Base-by-base conservation (phyloP, 164 flowering plant species). In the Vitis rupestris region DNA sequence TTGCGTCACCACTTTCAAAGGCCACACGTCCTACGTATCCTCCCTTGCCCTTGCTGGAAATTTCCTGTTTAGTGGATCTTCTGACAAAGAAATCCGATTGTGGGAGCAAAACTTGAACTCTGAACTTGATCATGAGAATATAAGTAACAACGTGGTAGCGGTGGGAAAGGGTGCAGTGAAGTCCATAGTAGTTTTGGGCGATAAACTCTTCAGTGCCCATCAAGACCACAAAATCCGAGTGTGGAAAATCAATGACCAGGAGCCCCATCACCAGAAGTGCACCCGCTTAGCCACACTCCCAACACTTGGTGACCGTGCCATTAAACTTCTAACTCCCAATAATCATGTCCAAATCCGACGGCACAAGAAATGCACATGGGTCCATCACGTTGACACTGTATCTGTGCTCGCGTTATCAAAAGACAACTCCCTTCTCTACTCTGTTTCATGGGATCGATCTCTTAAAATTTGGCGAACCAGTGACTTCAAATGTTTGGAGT, bases 401-500 rank as follows among this genome's bases (percentile, higher is more conserved):
- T 91, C 99, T 2, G 93, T 84, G 2, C 83, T 94, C 0, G 94
- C 90, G 59, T 15, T 91, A 13, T 83, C 97, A 10, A 59, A 16
- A 4, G 94, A 91, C 54, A 86, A 72, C 52, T 64, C 88, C 47
- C 77, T 84, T 17, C 86, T 94, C 8, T 94, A 91, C 81, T 92
- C 99, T 0, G 95, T 79, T 48, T 94, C 99, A 0, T 94, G 99
- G 99, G 99, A 94, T 55, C 69, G 97, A n/a, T 74, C 94, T 0
- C 70, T 94, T 64, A 94, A 92, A 56, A 76, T 90, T 6, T 94
- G 99, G 99, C 67, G 84, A 30, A 81, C 86, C 4, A 74, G 82
- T 0, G 96, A 92, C 73, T 86, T 84, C 87, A 84, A 72, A 48
- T 94, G 99, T 58, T 54, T 91, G 69, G 97, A 94, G 56, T 92